Percentiles rank a stretch among this genome's conserved stretches.
phyloP scores from a whole-genome alignment of 2,329 filamentous ascomycete genomes.

The Diaporthe citriasiana region DNA sequence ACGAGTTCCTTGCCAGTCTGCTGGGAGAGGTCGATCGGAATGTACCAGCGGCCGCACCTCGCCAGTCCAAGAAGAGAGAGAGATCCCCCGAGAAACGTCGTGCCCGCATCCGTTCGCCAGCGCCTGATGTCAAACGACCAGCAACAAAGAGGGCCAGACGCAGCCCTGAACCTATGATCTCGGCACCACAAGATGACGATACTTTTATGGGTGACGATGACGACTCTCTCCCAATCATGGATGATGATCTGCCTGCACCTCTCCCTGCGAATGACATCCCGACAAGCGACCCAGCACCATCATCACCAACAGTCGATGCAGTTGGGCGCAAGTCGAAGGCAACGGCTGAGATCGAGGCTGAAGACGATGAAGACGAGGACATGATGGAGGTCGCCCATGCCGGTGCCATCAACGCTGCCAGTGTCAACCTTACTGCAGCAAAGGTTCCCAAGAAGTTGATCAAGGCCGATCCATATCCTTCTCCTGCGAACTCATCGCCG shows the following conservation, averaged over 20 bases:
- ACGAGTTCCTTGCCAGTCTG: slow-evolving; percentile 86
- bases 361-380: slow-evolving; percentile 82
- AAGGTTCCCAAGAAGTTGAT: slow-evolving; percentile 82
- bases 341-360: slow-evolving; percentile 66
- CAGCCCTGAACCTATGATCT: slow-evolving; percentile 63
- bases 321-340: slow-evolving; percentile 77
- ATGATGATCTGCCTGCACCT: slow-evolving; percentile 69
- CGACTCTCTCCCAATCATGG: slow-evolving; percentile 64
- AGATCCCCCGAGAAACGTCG: slow-evolving; percentile 84
- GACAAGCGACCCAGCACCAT: slow-evolving; percentile 90
- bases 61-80: slow-evolving; percentile 72
- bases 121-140: slow-evolving; percentile 67
- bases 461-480: slow-evolving; percentile 76
- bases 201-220: slow-evolving; percentile 68
- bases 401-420: slow-evolving; percentile 75
- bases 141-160: slow-evolving; percentile 70
- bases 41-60: slow-evolving; percentile 66
- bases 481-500: slow-evolving; percentile 84
- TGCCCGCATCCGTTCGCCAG: slow-evolving; percentile 84
- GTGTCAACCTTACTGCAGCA: slow-evolving; percentile 87
- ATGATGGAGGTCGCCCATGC: slow-evolving; percentile 90
- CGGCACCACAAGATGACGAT: slow-evolving; percentile 65
- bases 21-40: slow-evolving; percentile 91
- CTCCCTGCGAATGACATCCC: slow-evolving; percentile 63
- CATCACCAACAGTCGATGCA: slow-evolving; percentile 86